phyloP scores from a whole-genome alignment of 169 alveolate genomes.

The Amoebophrya sp. region DNA sequence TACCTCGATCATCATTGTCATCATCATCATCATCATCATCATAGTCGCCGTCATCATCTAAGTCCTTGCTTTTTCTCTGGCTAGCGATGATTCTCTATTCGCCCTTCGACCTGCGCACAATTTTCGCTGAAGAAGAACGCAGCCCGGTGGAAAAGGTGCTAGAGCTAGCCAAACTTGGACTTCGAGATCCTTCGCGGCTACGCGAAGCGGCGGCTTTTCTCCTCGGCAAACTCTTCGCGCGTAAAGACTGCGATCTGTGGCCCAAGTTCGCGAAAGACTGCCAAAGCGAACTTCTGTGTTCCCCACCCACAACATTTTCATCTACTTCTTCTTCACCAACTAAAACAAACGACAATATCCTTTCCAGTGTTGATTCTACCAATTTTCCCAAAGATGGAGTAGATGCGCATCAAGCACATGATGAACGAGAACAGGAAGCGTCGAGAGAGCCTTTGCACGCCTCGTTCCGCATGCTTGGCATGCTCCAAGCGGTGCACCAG shows the following conservation, averaged over 20 bases:
- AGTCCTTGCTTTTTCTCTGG: background rate
- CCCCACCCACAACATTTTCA: too few species aligned
- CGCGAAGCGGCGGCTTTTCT: constrained; percentile 1
- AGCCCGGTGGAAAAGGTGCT: background rate
- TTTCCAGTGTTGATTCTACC: background rate
- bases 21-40: background rate
- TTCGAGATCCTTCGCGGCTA: background rate
- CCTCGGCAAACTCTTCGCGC: background rate
- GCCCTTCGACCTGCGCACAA: background rate
- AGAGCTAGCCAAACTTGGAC: background rate
- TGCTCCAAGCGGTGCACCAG: background rate
- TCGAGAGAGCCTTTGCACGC: background rate
- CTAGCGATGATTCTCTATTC: background rate
- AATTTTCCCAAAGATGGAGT: background rate
- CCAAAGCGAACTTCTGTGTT: too few species aligned
- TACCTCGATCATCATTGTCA: background rate
- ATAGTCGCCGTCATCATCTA: background rate
- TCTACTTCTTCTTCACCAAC: too few species aligned
- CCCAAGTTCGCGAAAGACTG: too few species aligned
- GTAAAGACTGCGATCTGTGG: too few species aligned
- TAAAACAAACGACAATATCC: background rate
- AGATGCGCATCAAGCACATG: background rate
- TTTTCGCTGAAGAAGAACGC: background rate
- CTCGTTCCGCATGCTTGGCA: background rate
- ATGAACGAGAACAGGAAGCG: background rate